phyloP scores from a whole-genome alignment of 306 rosid genomes.

The Coriaria nepalensis region DNA sequence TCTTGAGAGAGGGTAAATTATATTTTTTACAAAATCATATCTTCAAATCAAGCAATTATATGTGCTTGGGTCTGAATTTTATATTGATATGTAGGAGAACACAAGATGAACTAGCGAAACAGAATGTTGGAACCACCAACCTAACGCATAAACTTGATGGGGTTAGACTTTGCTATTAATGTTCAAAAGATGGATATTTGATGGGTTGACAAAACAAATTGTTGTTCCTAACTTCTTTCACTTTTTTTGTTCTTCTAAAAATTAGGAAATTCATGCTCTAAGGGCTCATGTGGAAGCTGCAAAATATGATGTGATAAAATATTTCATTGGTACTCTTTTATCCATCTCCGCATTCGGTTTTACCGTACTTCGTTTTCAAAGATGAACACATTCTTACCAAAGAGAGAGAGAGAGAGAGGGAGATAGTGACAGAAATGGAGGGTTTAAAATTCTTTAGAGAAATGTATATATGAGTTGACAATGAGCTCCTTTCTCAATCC shows the following conservation, averaged over 20 bases:
- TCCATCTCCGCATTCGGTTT: constrained; percentile 96
- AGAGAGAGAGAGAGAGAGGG: too few species aligned
- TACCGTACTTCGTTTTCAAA: constrained; percentile 69
- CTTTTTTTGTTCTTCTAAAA: constrained; percentile 1
- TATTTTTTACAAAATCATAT: neutral
- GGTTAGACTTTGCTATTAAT: too few species aligned
- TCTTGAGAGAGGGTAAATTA: constrained; percentile 79
- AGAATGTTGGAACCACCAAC: constrained; percentile 75
- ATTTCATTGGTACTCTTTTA: constrained; percentile 93
- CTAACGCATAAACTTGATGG: constrained; percentile 86
- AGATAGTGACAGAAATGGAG: too few species aligned
- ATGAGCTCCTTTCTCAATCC: too few species aligned
- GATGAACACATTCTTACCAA: constrained; percentile 33
- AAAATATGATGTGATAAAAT: constrained; percentile 88
- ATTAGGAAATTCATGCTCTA: constrained; percentile 77
- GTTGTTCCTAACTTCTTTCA: too few species aligned
- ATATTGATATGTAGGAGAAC: constrained; percentile 46
- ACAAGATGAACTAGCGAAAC: constrained; percentile 74
- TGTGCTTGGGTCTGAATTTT: constrained; percentile 1
- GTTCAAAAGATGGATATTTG: neutral
- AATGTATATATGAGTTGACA: too few species aligned
- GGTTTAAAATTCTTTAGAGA: too few species aligned
- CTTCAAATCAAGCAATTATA: constrained; percentile 4
- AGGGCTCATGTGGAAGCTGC: constrained; percentile 94
- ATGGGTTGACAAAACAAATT: too few species aligned